Conservation (phyloP, 257 asterid species). For the Linderniella brevidens region DNA sequence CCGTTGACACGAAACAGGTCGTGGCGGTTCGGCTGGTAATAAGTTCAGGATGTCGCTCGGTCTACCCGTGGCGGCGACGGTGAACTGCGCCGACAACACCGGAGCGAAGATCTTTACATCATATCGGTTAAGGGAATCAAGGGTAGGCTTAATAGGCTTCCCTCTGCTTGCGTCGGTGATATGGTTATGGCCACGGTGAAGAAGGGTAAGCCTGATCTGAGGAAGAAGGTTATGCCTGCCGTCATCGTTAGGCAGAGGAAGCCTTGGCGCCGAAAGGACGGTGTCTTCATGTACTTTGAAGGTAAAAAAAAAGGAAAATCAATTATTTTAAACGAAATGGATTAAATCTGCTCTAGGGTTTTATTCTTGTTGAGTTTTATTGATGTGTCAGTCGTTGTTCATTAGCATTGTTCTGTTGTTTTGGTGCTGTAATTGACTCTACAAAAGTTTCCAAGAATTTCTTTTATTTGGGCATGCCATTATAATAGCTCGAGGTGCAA, state of each 20-base stretch:
- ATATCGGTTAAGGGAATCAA: conserved; percentile 48
- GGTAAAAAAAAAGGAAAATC: conserved; percentile 9
- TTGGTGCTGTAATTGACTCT: too few relatives aligned
- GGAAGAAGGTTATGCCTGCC: conserved; percentile 61
- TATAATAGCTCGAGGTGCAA: conserved; percentile 11
- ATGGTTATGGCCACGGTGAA: conserved; percentile 43
- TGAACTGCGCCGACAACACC: conserved; percentile 6
- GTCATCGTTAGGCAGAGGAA: conserved; percentile 47
- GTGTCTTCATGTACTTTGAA: conserved; percentile 51
- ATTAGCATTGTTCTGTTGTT: too few relatives aligned
- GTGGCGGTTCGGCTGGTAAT: conserved; percentile 64
- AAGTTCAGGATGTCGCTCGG: conserved; percentile 53
- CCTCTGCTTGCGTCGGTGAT: conserved; percentile 23
- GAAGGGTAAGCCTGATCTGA: conserved; percentile 53
- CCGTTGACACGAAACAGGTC: conserved; percentile 15
- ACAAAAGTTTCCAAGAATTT: too few relatives aligned
- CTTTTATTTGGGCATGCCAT: too few relatives aligned
- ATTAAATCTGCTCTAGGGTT: too few relatives aligned
- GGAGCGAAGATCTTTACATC: conserved; percentile 33
- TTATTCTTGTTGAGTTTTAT: too few relatives aligned
- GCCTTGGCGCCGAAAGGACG: conserved; percentile 60
- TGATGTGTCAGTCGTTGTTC: too few relatives aligned
- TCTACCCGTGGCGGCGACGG: conserved; percentile 33
- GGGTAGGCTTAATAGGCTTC: conserved; percentile 45
- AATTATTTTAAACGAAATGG: too few relatives aligned